Evolutionary conservation across 495 filamentous ascomycete species (phyloP).

Genomic region (Penicillium flavigenum): DNA sequence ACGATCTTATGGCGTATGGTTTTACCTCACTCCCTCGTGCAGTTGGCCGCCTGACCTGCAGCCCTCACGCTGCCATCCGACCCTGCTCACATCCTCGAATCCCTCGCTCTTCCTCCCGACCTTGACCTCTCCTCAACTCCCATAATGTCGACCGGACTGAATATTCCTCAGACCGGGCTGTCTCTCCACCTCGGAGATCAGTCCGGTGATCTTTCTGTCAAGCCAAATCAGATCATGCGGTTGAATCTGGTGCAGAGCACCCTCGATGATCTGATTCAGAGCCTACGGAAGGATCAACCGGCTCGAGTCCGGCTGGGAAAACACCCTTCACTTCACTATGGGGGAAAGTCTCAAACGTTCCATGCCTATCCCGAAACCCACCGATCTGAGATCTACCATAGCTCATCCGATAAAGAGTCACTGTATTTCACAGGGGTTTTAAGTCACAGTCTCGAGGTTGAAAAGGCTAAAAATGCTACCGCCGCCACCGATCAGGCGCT

Average conservation of each 20-base stretch:
- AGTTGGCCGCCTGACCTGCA: slow-evolving; percentile 49
- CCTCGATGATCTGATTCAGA: slow-evolving; percentile 69
- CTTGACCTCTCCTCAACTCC: slow-evolving; percentile 17
- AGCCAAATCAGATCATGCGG: slow-evolving; percentile 57
- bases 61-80: slow-evolving; percentile 46
- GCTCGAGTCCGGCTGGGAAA: slow-evolving; percentile 50
- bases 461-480: slow-evolving; percentile 54
- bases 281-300: slow-evolving; percentile 61
- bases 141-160: slow-evolving; percentile 43
- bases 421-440: slow-evolving; percentile 55
- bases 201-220: slow-evolving; percentile 33
- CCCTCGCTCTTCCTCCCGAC: slow-evolving; percentile 9
- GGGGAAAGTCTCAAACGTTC: slow-evolving; percentile 52
- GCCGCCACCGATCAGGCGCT: slow-evolving; percentile 52
- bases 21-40: slow-evolving; percentile 37
- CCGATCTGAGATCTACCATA: slow-evolving; percentile 54
- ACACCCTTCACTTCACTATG: slow-evolving; percentile 52
- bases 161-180: slow-evolving; percentile 49
- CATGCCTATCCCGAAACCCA: slow-evolving; percentile 47
- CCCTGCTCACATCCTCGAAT: slow-evolving; percentile 31
- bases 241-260: slow-evolving; percentile 63
- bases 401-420: slow-evolving; percentile 39
- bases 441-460: slow-evolving; percentile 56
- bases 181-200: slow-evolving; percentile 44
- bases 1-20: slow-evolving; percentile 46